These are phyloP conservation scores for Brassica balearica DNA, from an alignment of 441 rosid species.

Conservation along the genomic window DNA sequence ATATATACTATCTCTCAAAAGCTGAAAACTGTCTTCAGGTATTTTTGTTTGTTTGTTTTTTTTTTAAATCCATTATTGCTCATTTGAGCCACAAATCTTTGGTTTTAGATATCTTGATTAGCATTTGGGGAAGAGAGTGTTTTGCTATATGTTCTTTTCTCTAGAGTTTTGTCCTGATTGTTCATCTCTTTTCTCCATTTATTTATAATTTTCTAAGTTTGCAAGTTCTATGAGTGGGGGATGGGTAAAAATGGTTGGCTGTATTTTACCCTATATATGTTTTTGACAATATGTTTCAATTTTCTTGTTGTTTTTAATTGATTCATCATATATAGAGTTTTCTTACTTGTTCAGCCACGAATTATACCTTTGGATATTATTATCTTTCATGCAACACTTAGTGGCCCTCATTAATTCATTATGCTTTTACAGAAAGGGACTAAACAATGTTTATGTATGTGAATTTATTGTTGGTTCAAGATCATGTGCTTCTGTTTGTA, in stretches of 20 bases:
- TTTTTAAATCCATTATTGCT: slow-evolving; percentile 12
- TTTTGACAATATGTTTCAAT: neutral
- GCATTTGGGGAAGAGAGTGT: neutral
- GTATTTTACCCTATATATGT: slow-evolving; percentile 8
- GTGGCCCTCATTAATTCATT: neutral
- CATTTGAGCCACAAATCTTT: neutral
- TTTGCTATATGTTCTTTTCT: neutral
- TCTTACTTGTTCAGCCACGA: neutral
- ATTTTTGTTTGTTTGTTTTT: too few relatives aligned
- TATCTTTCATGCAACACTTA: too few relatives aligned
- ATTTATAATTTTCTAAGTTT: slow-evolving; percentile 2
- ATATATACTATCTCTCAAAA: slow-evolving; percentile 1
- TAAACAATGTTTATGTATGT: neutral
- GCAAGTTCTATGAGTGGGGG: slow-evolving; percentile 27
- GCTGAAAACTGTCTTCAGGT: neutral
- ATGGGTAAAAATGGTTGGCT: slow-evolving; percentile 14
- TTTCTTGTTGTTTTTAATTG: neutral
- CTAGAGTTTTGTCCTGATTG: slow-evolving; percentile 33
- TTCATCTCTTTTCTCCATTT: slow-evolving; percentile 28
- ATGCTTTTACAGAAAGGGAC: neutral
- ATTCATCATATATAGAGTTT: neutral
- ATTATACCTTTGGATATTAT: neutral
- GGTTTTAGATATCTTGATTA: neutral
- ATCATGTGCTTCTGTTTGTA: neutral
- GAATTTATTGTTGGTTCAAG: neutral